Percentiles rank a stretch among this genome's conserved stretches.
Conservation (phyloP, 768 basidiomycete species). For the Hortiboletus flavorubellus region DNA sequence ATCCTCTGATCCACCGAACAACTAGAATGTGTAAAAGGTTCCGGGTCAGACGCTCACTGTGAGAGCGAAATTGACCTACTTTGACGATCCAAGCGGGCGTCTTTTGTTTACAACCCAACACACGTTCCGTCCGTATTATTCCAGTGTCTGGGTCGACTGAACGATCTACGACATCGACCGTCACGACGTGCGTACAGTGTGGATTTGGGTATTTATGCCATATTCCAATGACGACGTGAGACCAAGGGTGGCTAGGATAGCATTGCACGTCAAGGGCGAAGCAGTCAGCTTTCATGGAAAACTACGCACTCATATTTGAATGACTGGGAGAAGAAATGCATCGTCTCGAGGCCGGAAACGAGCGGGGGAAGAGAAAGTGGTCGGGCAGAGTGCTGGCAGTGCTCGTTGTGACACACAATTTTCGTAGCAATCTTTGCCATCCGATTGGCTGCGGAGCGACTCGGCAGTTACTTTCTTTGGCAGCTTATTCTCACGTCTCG, state of each 20-base stretch:
- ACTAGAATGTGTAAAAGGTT: constrained; percentile 37
- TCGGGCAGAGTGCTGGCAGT: constrained; percentile 14
- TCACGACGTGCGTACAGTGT: constrained; percentile 84
- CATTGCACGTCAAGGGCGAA: constrained; percentile 7
- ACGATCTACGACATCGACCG: constrained; percentile 84
- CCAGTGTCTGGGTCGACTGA: constrained; percentile 80
- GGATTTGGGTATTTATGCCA: constrained; percentile 97
- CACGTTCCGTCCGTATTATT: constrained; percentile 86
- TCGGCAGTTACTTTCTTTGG: constrained; percentile 14
- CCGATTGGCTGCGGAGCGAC: constrained; percentile 29
- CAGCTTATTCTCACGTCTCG: constrained; percentile 1
- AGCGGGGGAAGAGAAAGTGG: constrained; percentile 17
- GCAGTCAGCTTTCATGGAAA: background rate
- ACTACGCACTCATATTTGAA: constrained; percentile 76
- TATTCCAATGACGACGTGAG: constrained; percentile 88
- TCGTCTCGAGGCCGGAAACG: constrained; percentile 34
- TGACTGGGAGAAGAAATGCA: constrained; percentile 87
- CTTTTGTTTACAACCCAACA: constrained; percentile 90
- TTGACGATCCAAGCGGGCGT: constrained; percentile 91
- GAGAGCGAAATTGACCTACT: constrained; percentile 45
- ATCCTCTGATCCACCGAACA: constrained; percentile 91
- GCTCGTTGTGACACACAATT: constrained; percentile 8
- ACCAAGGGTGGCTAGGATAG: constrained; percentile 73
- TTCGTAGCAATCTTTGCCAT: constrained; percentile 8
- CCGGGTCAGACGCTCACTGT: constrained; percentile 5